Evolutionary conservation across 2,329 filamentous ascomycete genomes (phyloP).

Genomic region (Metarhizium rileyi): DNA sequence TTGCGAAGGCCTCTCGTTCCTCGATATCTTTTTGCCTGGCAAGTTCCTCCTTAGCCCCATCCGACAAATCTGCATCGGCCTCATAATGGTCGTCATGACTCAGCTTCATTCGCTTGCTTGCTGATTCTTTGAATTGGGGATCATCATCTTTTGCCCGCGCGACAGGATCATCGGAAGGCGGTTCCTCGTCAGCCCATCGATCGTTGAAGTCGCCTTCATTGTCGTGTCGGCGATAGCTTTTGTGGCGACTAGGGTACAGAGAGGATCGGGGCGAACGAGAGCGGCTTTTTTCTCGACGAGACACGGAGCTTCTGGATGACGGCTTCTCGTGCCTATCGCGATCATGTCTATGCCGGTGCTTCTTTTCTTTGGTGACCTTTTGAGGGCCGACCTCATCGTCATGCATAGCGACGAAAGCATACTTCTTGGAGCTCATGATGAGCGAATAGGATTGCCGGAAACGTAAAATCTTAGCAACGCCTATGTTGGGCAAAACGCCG

Average conservation of each 20-base stretch:
- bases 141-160: conserved; percentile 32
- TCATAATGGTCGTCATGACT: conserved; percentile 40
- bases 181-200: conserved; percentile 73
- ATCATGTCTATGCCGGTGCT: conserved; percentile 13
- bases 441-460: neutral
- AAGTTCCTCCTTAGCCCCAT: conserved; percentile 47
- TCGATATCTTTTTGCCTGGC: conserved; percentile 57
- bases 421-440: conserved; percentile 47
- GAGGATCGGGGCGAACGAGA: conserved; percentile 22
- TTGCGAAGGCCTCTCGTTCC: conserved; percentile 74
- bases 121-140: conserved; percentile 56
- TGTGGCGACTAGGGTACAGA: conserved; percentile 24
- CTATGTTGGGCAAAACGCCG: neutral
- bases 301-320: conserved; percentile 16
- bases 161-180: conserved; percentile 30
- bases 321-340: conserved; percentile 23
- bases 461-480: neutral
- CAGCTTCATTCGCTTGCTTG: conserved; percentile 60
- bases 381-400: conserved; percentile 49
- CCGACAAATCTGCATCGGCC: conserved; percentile 40
- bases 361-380: conserved; percentile 41
- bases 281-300: conserved; percentile 21
- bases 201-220: conserved; percentile 54
- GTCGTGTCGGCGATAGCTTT: conserved; percentile 33
- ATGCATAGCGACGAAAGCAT: conserved; percentile 59